Evolutionary conservation across 495 filamentous ascomycete species (phyloP), one percentile per base, ranked within the genome.

Genomic region (Penicillium riverlandense): DNA sequence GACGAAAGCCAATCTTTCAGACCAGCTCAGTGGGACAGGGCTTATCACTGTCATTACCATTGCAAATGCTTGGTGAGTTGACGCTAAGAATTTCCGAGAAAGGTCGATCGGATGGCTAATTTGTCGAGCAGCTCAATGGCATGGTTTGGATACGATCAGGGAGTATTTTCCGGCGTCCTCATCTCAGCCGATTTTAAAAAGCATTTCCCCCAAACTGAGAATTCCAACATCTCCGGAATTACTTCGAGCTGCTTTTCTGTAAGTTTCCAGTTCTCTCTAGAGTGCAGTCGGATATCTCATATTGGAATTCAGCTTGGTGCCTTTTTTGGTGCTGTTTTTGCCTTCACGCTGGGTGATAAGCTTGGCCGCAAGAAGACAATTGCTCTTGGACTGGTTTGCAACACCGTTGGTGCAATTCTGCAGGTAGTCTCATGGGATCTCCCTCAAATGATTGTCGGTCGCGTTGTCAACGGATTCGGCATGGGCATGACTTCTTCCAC

Each of bases 381-480:
- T 34, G 32, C 32, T 12, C 32, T 34, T 5, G 54, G 61, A 41
- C 40, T 49, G n/a, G 38, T 48, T 38, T 47, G 58, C 12, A 58
- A 53, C 32, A 43, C 50, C 0, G 15, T 61, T 27, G 60, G 60
- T 22, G 49, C 53, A 11, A 44, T 59, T 27, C 29, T 60, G 43
- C 57, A 66, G 52, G 52, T 59, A 35, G 43, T 53, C 39, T 62
- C 61, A 34, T 65, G 44, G 53, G 46, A 54, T 1, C 45, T 69
- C 1, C 48, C 57, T 8, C 66, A 71, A 45, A 54, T 71, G 37
- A 64, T 71, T 47, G 58, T 68, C 27, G 67, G 67, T 11, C 54
- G 67, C 0, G 35, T 69, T n/a, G 43, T 67, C 40, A 50, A 54
- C 5, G 68, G 69, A 5, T 41, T 69, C 7, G 69, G 67, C 4